phyloP scores from a whole-genome alignment of 2,329 filamentous ascomycete genomes.

The Colletotrichum limetticola region DNA sequence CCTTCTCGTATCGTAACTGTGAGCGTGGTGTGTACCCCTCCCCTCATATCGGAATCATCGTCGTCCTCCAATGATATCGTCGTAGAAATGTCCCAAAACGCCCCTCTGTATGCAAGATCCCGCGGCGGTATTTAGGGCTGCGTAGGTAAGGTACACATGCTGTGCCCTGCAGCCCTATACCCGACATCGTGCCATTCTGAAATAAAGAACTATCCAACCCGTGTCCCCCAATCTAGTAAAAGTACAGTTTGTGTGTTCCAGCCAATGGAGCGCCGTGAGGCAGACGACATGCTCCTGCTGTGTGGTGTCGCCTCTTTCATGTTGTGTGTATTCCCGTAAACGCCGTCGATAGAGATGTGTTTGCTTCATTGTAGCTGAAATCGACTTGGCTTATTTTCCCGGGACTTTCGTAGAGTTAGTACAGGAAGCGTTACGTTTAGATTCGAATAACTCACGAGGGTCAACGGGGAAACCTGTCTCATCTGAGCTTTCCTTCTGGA shows the following conservation, averaged over 20 bases:
- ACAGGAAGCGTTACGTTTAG: too few species aligned
- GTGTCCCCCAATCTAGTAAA: not conserved
- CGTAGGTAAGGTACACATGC: not conserved
- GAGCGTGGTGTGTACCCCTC: constrained; percentile 9
- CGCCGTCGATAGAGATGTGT: constrained; percentile 6
- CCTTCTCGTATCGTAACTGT: not conserved
- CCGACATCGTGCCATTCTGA: not conserved
- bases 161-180: not conserved
- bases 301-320: not conserved
- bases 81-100: constrained; percentile 2
- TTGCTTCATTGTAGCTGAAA: not conserved
- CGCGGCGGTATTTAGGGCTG: not conserved
- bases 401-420: not conserved
- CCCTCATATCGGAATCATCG: not conserved
- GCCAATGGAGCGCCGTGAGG: constrained; percentile 22
- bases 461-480: constrained; percentile 3
- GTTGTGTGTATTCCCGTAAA: constrained; percentile 3
- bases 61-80: constrained; percentile 2
- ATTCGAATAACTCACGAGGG: constrained; percentile 1
- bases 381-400: not conserved
- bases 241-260: not conserved
- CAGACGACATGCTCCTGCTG: constrained; percentile 9
- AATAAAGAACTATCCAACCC: not conserved
- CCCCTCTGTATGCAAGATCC: constrained; percentile 3
- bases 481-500: not conserved